Base-by-base conservation (phyloP, 306 rosid genomes). In the Vigna reflexopilosa region DNA sequence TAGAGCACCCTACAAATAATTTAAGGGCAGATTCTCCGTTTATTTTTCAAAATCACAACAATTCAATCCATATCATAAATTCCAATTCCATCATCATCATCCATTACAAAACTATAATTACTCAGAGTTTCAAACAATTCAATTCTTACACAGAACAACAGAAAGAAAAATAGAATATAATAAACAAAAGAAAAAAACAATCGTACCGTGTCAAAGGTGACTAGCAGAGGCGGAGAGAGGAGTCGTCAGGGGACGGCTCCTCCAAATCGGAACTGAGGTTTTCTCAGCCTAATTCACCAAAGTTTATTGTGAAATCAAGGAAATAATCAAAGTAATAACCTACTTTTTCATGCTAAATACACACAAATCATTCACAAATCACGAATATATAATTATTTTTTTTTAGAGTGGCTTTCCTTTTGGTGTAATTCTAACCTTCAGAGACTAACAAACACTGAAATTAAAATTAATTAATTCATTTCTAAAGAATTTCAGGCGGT, bases 21-120 rank as follows among this genome's bases (percentile, higher is more conserved):
- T 66, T 56, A 32, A 56, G 11, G 26, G 67, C 32, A 34, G 14
- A 49, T 4, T 22, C 26, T 58, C 47, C 14, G 45, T 20, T 38
- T 54, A 5, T 63, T 49, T 22, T 20, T 24, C 50, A 1, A 45
- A 49, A 24, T 42, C 3, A 63, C 3, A 17, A 40, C 32, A 32
- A 66, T 30, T 56, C 15, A 10, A 55, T 1, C 44, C 12, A 30
- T 0, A 2, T 15, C 11, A 57, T 45, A 22, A 57, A 34, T 47
- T 67, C 65, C n/a, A 67, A 36, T 48, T 65, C 38, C 65, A 72
- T 52, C 14, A 54, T 17, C 12, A 22, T 26, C 52, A 36, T 26
- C 65, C 50, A 50, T 66, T 17, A 40, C 51, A 65, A 10, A 6
- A 67, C 34, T 45, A 20, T 20, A 24, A 56, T 7, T 36, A 16